These are phyloP conservation scores for Boletus reticuloceps DNA, from an alignment of 768 basidiomycete genomes.

Conservation along the genomic window DNA sequence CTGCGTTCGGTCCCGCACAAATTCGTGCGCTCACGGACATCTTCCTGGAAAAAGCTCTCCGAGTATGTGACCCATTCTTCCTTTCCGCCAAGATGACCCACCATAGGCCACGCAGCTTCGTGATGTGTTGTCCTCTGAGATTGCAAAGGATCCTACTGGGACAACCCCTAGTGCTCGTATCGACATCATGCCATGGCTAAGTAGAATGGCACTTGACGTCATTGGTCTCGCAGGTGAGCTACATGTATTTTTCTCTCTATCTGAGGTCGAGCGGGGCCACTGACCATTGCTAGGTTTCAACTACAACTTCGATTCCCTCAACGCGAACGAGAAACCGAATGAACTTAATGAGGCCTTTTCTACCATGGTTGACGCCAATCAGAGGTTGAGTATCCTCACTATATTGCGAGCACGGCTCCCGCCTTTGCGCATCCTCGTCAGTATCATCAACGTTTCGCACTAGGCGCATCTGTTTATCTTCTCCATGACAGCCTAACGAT, in stretches of 20 bases:
- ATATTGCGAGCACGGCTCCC: constrained; percentile 38
- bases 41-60: constrained; percentile 53
- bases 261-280: no score
- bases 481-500: constrained; percentile 19
- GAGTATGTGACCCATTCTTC: constrained; percentile 33
- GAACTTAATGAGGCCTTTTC: constrained; percentile 35
- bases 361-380: constrained; percentile 16
- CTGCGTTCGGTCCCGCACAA: constrained; percentile 62
- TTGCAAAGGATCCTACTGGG: constrained; percentile 22
- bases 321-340: constrained; percentile 23
- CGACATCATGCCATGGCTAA: constrained; percentile 33
- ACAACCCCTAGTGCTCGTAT: constrained; percentile 13
- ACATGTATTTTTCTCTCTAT: no score
- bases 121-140: constrained; percentile 41
- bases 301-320: constrained; percentile 33
- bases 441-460: constrained; percentile 6
- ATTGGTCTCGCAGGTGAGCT: constrained; percentile 45
- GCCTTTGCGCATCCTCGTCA: constrained; percentile 38
- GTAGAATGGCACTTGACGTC: constrained; percentile 36
- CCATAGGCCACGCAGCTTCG: constrained; percentile 33
- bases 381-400: constrained; percentile 17
- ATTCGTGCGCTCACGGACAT: constrained; percentile 57
- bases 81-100: neutral
- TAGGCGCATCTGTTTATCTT: neutral
- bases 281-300: constrained; percentile 30